phyloP scores from a whole-genome alignment of 331 rosid species.

The Malus hybrid region DNA sequence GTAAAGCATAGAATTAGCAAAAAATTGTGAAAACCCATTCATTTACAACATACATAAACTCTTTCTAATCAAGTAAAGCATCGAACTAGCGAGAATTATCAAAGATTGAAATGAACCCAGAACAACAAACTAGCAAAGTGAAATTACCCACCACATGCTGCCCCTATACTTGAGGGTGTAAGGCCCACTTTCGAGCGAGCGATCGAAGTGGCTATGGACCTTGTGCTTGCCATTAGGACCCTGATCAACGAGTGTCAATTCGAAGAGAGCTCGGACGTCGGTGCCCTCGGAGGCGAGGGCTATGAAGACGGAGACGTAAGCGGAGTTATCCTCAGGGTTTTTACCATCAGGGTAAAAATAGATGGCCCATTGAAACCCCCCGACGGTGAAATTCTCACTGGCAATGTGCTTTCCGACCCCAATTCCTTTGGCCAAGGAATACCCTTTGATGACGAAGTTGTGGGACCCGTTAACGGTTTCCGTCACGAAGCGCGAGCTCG shows the following conservation, averaged over 20 bases:
- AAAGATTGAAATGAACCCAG: background rate
- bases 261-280: conserved; percentile 77
- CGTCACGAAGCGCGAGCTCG: conserved; percentile 66
- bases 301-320: conserved; percentile 72
- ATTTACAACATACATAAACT: no score
- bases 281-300: conserved; percentile 75
- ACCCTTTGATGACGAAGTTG: conserved; percentile 68
- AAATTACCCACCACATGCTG: conserved; percentile 59
- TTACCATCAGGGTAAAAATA: conserved; percentile 86
- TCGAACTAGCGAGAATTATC: no score
- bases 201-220: conserved; percentile 73
- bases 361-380: conserved; percentile 82
- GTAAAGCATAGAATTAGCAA: no score
- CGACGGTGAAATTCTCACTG: conserved; percentile 68
- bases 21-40: no score
- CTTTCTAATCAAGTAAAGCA: no score
- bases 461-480: conserved; percentile 92
- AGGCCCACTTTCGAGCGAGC: conserved; percentile 79
- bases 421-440: conserved; percentile 85
- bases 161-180: conserved; percentile 79
- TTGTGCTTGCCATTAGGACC: conserved; percentile 51
- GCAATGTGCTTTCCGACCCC: conserved; percentile 84
- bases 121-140: background rate
- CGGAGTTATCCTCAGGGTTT: conserved; percentile 68
- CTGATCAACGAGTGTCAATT: conserved; percentile 73